Evolutionary conservation across 164 flowering plant genomes (phyloP).

Genomic region (Dillenia suffruticosa): DNA sequence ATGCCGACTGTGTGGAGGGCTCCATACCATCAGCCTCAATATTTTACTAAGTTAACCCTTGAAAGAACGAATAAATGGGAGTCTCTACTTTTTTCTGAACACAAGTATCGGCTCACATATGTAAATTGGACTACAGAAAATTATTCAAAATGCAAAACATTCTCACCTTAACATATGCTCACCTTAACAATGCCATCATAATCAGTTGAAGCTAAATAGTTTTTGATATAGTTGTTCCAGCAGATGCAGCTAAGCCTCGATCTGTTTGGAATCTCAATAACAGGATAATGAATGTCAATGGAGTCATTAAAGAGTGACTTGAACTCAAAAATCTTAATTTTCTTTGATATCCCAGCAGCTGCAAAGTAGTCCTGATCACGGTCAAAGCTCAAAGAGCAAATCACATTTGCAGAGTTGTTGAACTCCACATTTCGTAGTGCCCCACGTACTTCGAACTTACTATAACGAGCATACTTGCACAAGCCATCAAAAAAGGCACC

Average conservation of each 20-base stretch:
- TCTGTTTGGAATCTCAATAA: slow-evolving; percentile 72
- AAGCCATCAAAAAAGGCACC: slow-evolving; percentile 85
- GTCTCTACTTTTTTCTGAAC: no score
- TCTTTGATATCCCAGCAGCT: slow-evolving; percentile 96
- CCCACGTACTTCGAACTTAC: slow-evolving; percentile 74
- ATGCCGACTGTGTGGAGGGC: no score
- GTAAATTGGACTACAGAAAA: no score
- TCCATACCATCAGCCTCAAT: no score
- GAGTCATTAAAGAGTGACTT: slow-evolving; percentile 56
- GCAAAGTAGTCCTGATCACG: slow-evolving; percentile 94
- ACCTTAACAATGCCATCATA: slow-evolving; percentile 98
- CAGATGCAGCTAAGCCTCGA: slow-evolving; percentile 83
- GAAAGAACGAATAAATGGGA: no score
- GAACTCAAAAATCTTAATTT: slow-evolving; percentile 88
- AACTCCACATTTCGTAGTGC: slow-evolving; percentile 71
- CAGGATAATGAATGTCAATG: slow-evolving; percentile 93
- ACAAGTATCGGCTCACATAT: no score
- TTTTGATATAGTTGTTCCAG: slow-evolving; percentile 94
- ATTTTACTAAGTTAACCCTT: no score
- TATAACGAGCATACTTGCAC: slow-evolving; percentile 91
- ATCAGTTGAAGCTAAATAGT: slow-evolving; percentile 92
- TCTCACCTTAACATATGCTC: slow-evolving; percentile 15
- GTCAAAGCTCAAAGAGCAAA: slow-evolving; percentile 93
- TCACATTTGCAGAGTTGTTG: slow-evolving; percentile 79
- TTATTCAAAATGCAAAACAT: no score